Percentiles rank a stretch among this genome's conserved stretches.
These are phyloP conservation scores for Raffaelea arxii DNA, from an alignment of 2,329 filamentous ascomycete genomes.

Conservation along the genomic window DNA sequence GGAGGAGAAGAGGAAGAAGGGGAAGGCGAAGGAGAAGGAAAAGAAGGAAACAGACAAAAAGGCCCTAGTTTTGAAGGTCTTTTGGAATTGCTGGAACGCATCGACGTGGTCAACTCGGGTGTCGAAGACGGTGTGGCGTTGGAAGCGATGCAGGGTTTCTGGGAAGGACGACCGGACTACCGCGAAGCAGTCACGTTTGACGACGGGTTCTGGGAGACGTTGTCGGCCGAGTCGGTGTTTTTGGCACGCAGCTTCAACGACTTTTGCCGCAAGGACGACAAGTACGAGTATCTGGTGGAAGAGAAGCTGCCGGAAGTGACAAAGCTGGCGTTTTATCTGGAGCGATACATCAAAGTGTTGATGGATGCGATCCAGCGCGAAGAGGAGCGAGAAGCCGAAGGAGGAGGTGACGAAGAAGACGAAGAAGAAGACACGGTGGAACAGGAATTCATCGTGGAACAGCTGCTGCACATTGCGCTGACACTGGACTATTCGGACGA, in stretches of 20 bases:
- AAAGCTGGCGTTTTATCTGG: constrained; percentile 76
- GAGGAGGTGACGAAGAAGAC: constrained; percentile 46
- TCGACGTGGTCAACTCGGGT: constrained; percentile 85
- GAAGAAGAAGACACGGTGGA: constrained; percentile 80
- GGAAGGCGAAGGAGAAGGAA: constrained; percentile 46
- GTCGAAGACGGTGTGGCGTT: constrained; percentile 83
- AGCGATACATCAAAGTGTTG: constrained; percentile 65
- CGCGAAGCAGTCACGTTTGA: constrained; percentile 62
- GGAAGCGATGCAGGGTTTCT: constrained; percentile 93
- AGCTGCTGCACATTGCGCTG: constrained; percentile 82
- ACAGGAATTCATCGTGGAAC: constrained; percentile 91
- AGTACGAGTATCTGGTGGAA: constrained; percentile 67
- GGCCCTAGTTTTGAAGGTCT: constrained; percentile 72
- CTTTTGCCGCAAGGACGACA: constrained; percentile 65
- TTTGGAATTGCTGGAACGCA: constrained; percentile 82
- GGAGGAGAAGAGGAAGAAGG: constrained; percentile 32
- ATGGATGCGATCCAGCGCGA: constrained; percentile 53
- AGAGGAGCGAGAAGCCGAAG: constrained; percentile 40
- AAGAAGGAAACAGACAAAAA: constrained; percentile 20
- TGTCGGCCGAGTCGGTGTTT: constrained; percentile 80
- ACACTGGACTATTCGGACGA: constrained; percentile 97
- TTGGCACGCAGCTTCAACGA: constrained; percentile 89
- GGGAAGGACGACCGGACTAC: constrained; percentile 83
- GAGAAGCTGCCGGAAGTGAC: constrained; percentile 95
- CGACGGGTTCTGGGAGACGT: constrained; percentile 68